phyloP scores from a whole-genome alignment of 768 basidiomycete genomes.

The Cystobasidiopsis lactophilus region DNA sequence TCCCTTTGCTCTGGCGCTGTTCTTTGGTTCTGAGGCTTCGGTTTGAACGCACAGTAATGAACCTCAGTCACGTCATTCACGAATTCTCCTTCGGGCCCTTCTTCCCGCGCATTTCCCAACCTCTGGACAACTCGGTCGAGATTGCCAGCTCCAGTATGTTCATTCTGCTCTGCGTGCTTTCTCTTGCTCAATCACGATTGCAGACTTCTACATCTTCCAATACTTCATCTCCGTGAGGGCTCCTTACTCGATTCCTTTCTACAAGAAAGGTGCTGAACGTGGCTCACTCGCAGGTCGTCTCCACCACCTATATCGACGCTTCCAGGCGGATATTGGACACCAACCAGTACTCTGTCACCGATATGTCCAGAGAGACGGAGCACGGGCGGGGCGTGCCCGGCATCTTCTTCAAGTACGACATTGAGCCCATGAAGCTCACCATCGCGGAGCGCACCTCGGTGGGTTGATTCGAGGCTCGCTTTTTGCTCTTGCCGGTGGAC shows the following conservation, averaged over 20 bases:
- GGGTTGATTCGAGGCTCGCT: no score
- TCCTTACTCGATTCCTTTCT: background rate
- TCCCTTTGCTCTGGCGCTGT: background rate
- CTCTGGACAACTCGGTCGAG: conserved; percentile 76
- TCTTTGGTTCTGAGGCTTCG: background rate
- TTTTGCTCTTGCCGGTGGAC: background rate
- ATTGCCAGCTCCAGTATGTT: conserved; percentile 44
- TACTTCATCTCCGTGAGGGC: conserved; percentile 1
- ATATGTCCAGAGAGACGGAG: conserved; percentile 54
- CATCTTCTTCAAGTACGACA: conserved; percentile 95
- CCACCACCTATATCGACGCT: conserved; percentile 52
- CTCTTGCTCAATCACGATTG: background rate
- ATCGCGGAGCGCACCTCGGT: conserved; percentile 68
- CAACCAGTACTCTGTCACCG: conserved; percentile 82
- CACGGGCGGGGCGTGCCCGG: conserved; percentile 54
- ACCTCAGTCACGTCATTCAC: conserved; percentile 82
- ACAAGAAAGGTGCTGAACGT: no score
- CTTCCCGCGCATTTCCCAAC: conserved; percentile 88
- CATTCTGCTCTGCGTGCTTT: background rate
- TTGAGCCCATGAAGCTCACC: conserved; percentile 68
- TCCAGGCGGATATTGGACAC: conserved; percentile 37
- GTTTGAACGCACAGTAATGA: conserved; percentile 46
- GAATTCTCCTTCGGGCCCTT: conserved; percentile 93
- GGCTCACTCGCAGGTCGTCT: conserved; percentile 38
- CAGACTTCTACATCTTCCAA: conserved; percentile 12